Conservation (phyloP, 257 asterid genomes). For the Verbena officinalis region DNA sequence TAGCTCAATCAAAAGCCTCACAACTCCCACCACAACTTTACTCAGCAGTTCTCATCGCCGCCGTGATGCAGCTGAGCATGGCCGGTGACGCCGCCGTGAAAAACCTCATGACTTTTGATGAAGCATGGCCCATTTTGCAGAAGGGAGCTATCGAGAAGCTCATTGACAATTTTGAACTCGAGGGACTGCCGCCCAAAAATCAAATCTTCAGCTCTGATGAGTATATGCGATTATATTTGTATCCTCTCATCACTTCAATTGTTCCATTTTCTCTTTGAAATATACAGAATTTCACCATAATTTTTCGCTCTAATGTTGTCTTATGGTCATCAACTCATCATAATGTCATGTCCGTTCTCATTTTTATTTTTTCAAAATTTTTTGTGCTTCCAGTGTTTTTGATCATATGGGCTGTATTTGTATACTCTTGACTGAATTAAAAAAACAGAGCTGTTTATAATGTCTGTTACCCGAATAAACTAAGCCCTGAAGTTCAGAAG, state of each 20-base stretch:
- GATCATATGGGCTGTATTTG: background rate
- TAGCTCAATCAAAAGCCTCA: background rate
- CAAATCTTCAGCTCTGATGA: conserved; percentile 30
- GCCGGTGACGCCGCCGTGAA: conserved; percentile 7
- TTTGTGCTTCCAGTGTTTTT: too few species aligned
- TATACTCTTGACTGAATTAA: conserved; percentile 16
- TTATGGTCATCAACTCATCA: too few species aligned
- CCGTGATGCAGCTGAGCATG: conserved; percentile 26
- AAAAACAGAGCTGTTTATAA: conserved; percentile 26
- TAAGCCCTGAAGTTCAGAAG: conserved; percentile 25
- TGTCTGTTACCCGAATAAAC: conserved; percentile 9
- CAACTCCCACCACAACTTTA: background rate
- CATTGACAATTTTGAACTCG: conserved; percentile 29
- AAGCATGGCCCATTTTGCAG: conserved; percentile 49
- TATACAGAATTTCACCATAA: too few species aligned
- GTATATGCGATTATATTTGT: conserved; percentile 42
- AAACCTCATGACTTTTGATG: conserved; percentile 28
- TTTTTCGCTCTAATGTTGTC: too few species aligned
- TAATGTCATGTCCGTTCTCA: too few species aligned
- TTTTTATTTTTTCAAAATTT: too few species aligned
- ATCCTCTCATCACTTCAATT: too few species aligned
- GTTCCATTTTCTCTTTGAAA: too few species aligned
- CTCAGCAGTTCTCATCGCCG: conserved; percentile 14
- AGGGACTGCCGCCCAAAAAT: conserved; percentile 8
- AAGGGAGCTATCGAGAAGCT: conserved; percentile 38